phyloP scores from a whole-genome alignment of 345 rosid species.

The Psidium guajava region DNA sequence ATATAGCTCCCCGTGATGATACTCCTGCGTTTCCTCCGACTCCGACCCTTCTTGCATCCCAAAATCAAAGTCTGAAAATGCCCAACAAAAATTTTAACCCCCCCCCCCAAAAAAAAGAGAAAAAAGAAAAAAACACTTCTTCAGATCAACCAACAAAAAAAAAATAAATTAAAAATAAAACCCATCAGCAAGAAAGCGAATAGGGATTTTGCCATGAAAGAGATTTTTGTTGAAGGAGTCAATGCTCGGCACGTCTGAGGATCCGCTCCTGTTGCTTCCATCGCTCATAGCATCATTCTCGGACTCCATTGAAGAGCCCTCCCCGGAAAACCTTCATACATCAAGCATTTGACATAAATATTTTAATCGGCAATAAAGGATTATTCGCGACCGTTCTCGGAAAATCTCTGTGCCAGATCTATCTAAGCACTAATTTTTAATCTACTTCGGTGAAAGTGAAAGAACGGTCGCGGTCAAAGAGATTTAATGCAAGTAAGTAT shows the following conservation, averaged over 20 bases:
- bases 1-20: not conserved
- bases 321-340: not conserved
- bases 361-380: not conserved
- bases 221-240: not conserved
- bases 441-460: not conserved
- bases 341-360: not conserved
- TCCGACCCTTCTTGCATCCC: not conserved
- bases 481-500: not conserved
- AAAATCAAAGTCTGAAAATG: not conserved
- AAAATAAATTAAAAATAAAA: not conserved
- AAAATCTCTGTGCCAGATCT: not conserved
- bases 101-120: not conserved
- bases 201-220: not conserved
- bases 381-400: not conserved
- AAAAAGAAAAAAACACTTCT: not conserved
- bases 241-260: not conserved
- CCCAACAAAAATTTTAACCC: not conserved
- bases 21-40: not conserved
- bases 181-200: not conserved
- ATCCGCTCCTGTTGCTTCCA: not conserved
- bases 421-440: not conserved
- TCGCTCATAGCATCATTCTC: not conserved
- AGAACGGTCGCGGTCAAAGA: not conserved
- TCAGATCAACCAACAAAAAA: not conserved
- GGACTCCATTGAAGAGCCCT: not conserved